Evolutionary conservation across 305 asterid species (phyloP), one percentile per base, ranked within the genome.

Genomic region (Fraxinus sp.): DNA sequence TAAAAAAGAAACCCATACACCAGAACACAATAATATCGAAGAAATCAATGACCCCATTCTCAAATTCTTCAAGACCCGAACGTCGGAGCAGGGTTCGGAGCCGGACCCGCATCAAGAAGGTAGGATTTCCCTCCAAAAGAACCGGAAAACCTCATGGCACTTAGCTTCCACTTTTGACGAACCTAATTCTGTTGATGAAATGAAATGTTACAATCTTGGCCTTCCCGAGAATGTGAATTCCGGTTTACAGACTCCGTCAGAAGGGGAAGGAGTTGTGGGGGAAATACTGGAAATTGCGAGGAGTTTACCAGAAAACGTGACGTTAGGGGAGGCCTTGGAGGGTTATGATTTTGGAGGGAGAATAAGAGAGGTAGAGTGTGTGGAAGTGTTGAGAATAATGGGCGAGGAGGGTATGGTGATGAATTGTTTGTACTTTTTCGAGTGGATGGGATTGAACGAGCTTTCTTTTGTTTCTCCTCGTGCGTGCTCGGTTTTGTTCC

Each of bases 401-500:
- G 95, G 91, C 14, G 91, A 89, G 62, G 92, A 91, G 79, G 94
- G 92, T 33, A 86, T 89, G 86, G 86, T 85, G 74, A 90, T 86
- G 85, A 79, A 81, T 24, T 91, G 98, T 87, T 75, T 94, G 93
- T 91, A 96, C 77, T 93, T 96, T 68, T 94, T 90, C 32, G 97
- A 96, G 84, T 96, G 99, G 99, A 94, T 94, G 96, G 92, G 98
- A 20, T 83, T 90, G 90, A 91, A 82, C 22, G 98, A 93, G 87
- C 95, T 91, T 59, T 87, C 89, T 82, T 83, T 94, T 91, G 93
- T 93, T 26, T 86, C 98, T 10, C 97, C 98, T 1, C 86, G 92
- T 85, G 90, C 94, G 0, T 94, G 91, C 85, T 88, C 95, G 0
- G 83, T 91, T 87, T 49, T 94, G 87, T 96, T 94, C 68, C 92